A percentile compares a stretch with the other conserved stretches of the same genome.
These are phyloP conservation scores for Panus rudis DNA, from an alignment of 768 basidiomycete genomes.

Conservation along the genomic window DNA sequence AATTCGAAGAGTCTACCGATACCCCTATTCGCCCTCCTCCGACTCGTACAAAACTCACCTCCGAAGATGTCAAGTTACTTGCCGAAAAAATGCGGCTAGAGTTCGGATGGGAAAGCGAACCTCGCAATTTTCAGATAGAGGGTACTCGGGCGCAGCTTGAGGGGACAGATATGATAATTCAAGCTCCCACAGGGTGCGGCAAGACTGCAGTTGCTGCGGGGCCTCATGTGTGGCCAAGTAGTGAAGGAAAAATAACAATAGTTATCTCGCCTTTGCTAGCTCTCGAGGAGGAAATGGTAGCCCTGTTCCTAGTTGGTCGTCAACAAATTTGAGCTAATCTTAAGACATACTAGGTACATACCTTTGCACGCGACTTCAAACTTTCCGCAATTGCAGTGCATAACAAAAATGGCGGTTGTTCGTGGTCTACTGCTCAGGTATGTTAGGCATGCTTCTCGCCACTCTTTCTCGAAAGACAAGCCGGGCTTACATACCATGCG, in stretches of 20 bases:
- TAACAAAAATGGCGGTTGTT: not conserved
- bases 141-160: slow-evolving; percentile 25
- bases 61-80: slow-evolving; percentile 11
- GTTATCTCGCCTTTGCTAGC: slow-evolving; percentile 32
- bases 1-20: not conserved
- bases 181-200: slow-evolving; percentile 31
- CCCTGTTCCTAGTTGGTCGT: slow-evolving; percentile 4
- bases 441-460: too few species aligned
- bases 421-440: not conserved
- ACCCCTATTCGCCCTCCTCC: too few species aligned
- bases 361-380: not conserved
- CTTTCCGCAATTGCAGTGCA: not conserved
- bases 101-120: slow-evolving; percentile 18
- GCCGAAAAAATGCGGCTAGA: slow-evolving; percentile 8
- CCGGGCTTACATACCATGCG: not conserved
- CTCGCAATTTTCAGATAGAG: slow-evolving; percentile 23
- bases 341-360: not conserved
- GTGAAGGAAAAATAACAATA: slow-evolving; percentile 26
- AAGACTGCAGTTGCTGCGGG: slow-evolving; percentile 35
- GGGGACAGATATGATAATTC: slow-evolving; percentile 26
- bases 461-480: not conserved
- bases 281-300: slow-evolving; percentile 32
- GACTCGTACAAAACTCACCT: too few species aligned
- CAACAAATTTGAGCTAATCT: not conserved
- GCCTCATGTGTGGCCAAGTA: slow-evolving; percentile 23